Evolutionary conservation across 768 basidiomycete genomes (phyloP).

Genomic region (Boletellus ananas): DNA sequence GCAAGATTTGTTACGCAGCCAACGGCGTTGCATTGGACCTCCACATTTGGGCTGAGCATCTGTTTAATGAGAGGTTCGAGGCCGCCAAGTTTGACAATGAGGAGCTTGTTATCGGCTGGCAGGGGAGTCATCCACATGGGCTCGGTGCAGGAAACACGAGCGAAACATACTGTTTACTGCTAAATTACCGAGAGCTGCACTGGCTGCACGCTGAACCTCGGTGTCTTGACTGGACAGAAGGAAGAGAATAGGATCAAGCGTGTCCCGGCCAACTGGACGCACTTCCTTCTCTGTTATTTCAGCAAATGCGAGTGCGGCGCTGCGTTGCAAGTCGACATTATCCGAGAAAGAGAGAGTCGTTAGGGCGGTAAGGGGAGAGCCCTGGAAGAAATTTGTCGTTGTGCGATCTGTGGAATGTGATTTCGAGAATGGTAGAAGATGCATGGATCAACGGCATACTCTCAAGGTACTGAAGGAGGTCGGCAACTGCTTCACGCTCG

Average conservation of each 20-base stretch:
- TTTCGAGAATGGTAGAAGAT: not conserved
- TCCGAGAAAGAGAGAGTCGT: slow-evolving; percentile 98
- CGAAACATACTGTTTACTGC: slow-evolving; percentile 88
- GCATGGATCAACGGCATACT: slow-evolving; percentile 51
- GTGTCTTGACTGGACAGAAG: slow-evolving; percentile 96
- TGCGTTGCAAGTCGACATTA: slow-evolving; percentile 98
- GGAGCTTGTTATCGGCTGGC: slow-evolving; percentile 95
- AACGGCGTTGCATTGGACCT: slow-evolving; percentile 99
- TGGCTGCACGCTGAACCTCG: slow-evolving; percentile 97
- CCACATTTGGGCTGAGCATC: slow-evolving; percentile 98
- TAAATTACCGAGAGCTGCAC: slow-evolving; percentile 94
- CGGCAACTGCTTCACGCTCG: slow-evolving; percentile 97
- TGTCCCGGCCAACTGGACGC: slow-evolving; percentile 92
- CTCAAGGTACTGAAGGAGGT: slow-evolving; percentile 95
- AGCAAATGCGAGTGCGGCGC: slow-evolving; percentile 96
- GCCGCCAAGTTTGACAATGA: slow-evolving; percentile 96
- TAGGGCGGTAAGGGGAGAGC: slow-evolving; percentile 85
- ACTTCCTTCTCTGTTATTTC: slow-evolving; percentile 99
- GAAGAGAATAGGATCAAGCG: slow-evolving; percentile 96
- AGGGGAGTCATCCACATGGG: slow-evolving; percentile 8
- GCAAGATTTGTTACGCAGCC: slow-evolving; percentile 99
- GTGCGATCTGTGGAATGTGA: slow-evolving; percentile 61
- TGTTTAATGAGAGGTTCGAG: slow-evolving; percentile 97
- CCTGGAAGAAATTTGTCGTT: slow-evolving; percentile 97
- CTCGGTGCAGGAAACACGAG: slow-evolving; percentile 14